These are phyloP conservation scores for Solanum hybrid DNA, from an alignment of 305 asterid genomes.

Conservation along the genomic window DNA sequence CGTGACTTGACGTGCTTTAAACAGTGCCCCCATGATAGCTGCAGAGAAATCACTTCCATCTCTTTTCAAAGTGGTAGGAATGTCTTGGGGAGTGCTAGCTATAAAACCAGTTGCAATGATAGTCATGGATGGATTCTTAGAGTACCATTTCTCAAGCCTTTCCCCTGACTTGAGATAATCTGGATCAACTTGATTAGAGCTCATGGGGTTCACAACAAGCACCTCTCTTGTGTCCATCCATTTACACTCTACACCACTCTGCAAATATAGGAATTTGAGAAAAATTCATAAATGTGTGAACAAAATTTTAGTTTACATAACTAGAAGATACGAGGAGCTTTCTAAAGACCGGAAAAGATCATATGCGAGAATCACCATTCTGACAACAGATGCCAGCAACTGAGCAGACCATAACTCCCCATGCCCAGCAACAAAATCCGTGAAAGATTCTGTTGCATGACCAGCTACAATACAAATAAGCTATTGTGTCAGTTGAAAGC, in stretches of 20 bases:
- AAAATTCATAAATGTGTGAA: conserved; percentile 1
- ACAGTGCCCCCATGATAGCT: conserved; percentile 91
- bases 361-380: conserved; percentile 47
- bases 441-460: conserved; percentile 87
- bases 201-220: conserved; percentile 70
- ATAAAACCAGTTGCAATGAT: conserved; percentile 93
- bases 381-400: conserved; percentile 60
- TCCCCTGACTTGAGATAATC: conserved; percentile 68
- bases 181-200: conserved; percentile 91
- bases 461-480: conserved; percentile 66
- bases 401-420: conserved; percentile 98
- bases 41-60: conserved; percentile 99
- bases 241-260: conserved; percentile 62
- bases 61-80: conserved; percentile 94
- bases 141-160: conserved; percentile 81
- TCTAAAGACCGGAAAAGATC: conserved; percentile 1
- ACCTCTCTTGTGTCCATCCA: conserved; percentile 99
- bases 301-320: conserved; percentile 8
- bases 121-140: conserved; percentile 51
- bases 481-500: conserved; percentile 7
- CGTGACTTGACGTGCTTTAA: conserved; percentile 84
- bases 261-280: conserved; percentile 17
- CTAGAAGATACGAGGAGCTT: not conserved
- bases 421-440: conserved; percentile 96
- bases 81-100: conserved; percentile 78